phyloP scores from a whole-genome alignment of 495 filamentous ascomycete genomes.

The Aspergillus baeticus region DNA sequence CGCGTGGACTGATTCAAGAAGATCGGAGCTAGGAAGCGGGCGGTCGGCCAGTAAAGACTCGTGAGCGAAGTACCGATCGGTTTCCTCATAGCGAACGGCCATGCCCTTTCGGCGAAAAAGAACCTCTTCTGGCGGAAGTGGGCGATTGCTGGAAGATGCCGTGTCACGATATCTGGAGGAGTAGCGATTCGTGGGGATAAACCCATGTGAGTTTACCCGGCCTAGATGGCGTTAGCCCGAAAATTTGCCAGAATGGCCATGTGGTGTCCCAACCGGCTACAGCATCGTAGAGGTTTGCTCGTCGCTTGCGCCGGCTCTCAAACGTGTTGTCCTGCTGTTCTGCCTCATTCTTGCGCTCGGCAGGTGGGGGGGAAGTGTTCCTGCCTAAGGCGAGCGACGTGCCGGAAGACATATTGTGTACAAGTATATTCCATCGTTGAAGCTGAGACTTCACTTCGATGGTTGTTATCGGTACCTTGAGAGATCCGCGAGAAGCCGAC shows the following conservation, averaged over 20 bases:
- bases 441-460: background rate
- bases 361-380: conserved; percentile 21
- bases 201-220: conserved; percentile 46
- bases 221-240: conserved; percentile 34
- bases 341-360: conserved; percentile 2
- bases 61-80: conserved; percentile 69
- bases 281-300: conserved; percentile 71
- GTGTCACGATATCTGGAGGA: conserved; percentile 50
- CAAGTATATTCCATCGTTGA: background rate
- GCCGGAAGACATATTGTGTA: conserved; percentile 24
- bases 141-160: conserved; percentile 47
- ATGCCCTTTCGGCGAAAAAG: conserved; percentile 64
- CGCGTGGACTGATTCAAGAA: conserved; percentile 73
- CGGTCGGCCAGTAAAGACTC: conserved; percentile 49
- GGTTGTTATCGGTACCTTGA: too few relatives aligned
- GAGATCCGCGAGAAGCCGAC: background rate
- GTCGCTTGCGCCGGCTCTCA: conserved; percentile 25
- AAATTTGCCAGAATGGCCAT: background rate
- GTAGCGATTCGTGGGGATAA: conserved; percentile 33
- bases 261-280: conserved; percentile 60
- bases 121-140: conserved; percentile 70
- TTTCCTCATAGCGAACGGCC: conserved; percentile 63
- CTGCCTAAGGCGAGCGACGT: conserved; percentile 23
- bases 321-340: background rate
- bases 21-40: conserved; percentile 66